A percentile compares a stretch with the other conserved stretches of the same genome.
These are phyloP conservation scores for Pneumocystis canis DNA, from an alignment of 1,139 yeast genomes.

Conservation along the genomic window DNA sequence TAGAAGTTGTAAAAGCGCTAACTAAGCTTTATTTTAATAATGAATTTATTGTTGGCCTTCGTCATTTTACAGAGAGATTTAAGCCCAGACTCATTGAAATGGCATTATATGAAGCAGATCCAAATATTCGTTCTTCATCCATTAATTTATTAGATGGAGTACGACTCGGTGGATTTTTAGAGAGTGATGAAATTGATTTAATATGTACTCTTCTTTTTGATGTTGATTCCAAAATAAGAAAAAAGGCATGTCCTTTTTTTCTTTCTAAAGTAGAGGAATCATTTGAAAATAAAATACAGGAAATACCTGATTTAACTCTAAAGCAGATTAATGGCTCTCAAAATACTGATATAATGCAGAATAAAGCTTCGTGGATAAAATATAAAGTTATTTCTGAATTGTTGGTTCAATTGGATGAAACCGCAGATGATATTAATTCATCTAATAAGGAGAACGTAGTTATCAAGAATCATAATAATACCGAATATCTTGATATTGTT, in stretches of 20 bases:
- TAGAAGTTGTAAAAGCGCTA: slow-evolving; percentile 48
- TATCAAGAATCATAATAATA: slow-evolving; percentile 7
- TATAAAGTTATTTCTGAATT: slow-evolving; percentile 18
- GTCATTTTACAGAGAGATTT: slow-evolving; percentile 61
- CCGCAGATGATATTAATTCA: slow-evolving; percentile 9
- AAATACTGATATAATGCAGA: slow-evolving; percentile 4
- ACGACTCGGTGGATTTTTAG: slow-evolving; percentile 46
- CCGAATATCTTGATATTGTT: slow-evolving; percentile 5
- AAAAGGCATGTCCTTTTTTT: slow-evolving; percentile 21
- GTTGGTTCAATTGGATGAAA: slow-evolving; percentile 3
- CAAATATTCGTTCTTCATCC: slow-evolving; percentile 39
- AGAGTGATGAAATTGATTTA: slow-evolving; percentile 34
- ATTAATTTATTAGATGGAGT: slow-evolving; percentile 43
- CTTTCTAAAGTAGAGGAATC: slow-evolving; percentile 17
- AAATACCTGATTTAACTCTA: slow-evolving; percentile 10
- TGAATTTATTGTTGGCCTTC: slow-evolving; percentile 33
- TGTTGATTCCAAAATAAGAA: slow-evolving; percentile 25
- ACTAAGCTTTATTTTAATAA: slow-evolving; percentile 33
- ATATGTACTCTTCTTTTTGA: slow-evolving; percentile 35
- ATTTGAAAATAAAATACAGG: slow-evolving; percentile 6
- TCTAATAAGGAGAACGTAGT: slow-evolving; percentile 13
- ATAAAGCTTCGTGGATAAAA: slow-evolving; percentile 17
- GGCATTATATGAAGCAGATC: slow-evolving; percentile 38
- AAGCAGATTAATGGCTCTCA: slow-evolving; percentile 7
- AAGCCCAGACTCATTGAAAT: slow-evolving; percentile 52